phyloP scores from a whole-genome alignment of 2,329 filamentous ascomycete genomes.

The Stagonosporopsis tanaceti region DNA sequence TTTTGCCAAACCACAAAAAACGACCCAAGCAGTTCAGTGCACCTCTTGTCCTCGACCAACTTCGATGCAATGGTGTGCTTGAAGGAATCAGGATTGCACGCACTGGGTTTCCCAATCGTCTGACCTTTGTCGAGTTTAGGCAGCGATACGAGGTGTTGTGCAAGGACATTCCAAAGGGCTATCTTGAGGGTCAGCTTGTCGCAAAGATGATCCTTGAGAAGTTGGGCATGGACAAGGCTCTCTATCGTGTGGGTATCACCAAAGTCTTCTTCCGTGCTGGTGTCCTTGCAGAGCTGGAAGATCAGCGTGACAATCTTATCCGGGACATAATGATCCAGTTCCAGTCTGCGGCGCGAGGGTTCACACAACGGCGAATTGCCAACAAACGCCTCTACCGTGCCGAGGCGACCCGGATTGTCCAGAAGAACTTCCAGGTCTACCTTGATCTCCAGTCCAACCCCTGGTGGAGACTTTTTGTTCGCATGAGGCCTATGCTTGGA shows the following conservation, averaged over 20 bases:
- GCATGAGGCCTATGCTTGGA: constrained; percentile 94
- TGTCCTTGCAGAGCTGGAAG: constrained; percentile 94
- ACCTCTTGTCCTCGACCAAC: constrained; percentile 91
- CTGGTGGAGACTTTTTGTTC: constrained; percentile 95
- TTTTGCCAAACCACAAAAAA: constrained; percentile 98
- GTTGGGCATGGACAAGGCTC: constrained; percentile 80
- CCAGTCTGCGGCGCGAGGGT: constrained; percentile 90
- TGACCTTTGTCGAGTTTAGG: constrained; percentile 92
- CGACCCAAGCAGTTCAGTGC: constrained; percentile 90
- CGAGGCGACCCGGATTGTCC: constrained; percentile 93
- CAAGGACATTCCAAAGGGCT: constrained; percentile 82
- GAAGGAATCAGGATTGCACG: constrained; percentile 97
- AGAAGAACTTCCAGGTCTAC: constrained; percentile 92
- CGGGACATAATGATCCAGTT: constrained; percentile 93
- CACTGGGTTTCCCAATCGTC: constrained; percentile 93
- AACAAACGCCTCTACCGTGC: constrained; percentile 94
- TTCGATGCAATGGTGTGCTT: constrained; percentile 99
- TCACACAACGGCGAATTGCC: constrained; percentile 83
- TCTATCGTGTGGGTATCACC: constrained; percentile 92
- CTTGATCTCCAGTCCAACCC: constrained; percentile 88
- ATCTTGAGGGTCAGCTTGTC: constrained; percentile 87
- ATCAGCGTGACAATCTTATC: constrained; percentile 91
- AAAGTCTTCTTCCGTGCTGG: constrained; percentile 99
- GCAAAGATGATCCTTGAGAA: constrained; percentile 89
- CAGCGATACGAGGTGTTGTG: constrained; percentile 96